Conservation (phyloP, 805 yeast species). For the Pichia paraexigua region DNA sequence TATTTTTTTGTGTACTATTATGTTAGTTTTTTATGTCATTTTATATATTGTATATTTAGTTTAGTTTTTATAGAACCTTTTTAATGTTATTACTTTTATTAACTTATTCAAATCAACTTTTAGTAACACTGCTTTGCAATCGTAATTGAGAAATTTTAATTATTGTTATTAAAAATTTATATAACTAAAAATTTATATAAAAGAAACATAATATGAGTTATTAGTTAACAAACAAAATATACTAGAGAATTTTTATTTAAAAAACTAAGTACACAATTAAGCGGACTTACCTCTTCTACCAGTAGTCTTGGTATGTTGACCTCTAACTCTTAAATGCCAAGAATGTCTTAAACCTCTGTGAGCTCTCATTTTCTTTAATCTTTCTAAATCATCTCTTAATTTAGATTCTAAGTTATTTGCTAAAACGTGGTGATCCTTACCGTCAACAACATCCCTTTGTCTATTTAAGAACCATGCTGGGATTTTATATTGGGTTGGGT, state of each 20-base stretch:
- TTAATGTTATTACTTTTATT: background rate
- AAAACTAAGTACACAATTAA: conserved; percentile 13
- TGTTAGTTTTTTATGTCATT: background rate
- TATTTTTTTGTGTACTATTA: background rate
- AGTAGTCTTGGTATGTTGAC: conserved; percentile 99
- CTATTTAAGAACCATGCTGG: conserved; percentile 99
- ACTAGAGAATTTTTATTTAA: background rate
- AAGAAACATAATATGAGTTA: conserved; percentile 1
- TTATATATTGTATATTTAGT: background rate
- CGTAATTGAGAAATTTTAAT: background rate
- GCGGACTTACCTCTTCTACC: conserved; percentile 80
- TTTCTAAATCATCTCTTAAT: conserved; percentile 99
- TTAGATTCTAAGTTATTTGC: conserved; percentile 99
- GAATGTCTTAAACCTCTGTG: conserved; percentile 99
- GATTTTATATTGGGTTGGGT: conserved; percentile 98
- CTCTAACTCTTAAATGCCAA: conserved; percentile 99
- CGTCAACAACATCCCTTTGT: conserved; percentile 97
- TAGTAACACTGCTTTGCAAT: too few relatives aligned
- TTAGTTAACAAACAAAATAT: background rate
- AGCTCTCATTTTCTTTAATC: conserved; percentile 99
- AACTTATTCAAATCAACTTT: too few relatives aligned
- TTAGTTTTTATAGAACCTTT: background rate
- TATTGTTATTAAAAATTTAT: background rate
- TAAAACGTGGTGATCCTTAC: conserved; percentile 98
- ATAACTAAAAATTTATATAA: background rate